These are phyloP conservation scores for Xylariaceae sp. DNA, from an alignment of 2,329 filamentous ascomycete genomes.

Conservation along the genomic window DNA sequence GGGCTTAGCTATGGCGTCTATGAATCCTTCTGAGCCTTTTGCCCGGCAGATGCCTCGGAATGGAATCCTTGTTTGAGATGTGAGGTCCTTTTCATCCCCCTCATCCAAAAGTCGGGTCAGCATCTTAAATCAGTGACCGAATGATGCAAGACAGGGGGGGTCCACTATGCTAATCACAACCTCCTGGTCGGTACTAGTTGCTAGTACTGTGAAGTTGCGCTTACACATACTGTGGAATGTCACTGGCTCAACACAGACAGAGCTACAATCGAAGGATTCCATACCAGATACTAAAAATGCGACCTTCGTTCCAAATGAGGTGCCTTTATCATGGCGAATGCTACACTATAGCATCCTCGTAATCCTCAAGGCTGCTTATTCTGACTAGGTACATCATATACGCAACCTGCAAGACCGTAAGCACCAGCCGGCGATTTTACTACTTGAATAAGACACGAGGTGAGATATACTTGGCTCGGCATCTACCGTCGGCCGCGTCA, in stretches of 20 bases:
- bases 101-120: no score
- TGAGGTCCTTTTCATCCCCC: slow-evolving; percentile 11
- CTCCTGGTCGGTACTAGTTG: no score
- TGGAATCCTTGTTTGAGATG: no score
- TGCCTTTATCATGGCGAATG: neutral
- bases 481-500: neutral
- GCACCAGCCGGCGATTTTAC: neutral
- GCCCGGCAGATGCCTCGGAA: no score
- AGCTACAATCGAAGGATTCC: neutral
- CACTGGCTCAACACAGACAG: neutral
- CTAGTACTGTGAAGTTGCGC: neutral
- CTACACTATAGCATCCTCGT: neutral
- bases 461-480: neutral
- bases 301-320: neutral
- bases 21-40: no score
- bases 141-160: neutral
- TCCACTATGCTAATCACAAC: neutral
- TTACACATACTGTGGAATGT: no score
- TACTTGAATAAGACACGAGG: neutral
- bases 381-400: neutral
- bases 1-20: no score
- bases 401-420: neutral
- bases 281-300: neutral
- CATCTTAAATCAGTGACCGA: neutral
- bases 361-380: neutral